Percentiles rank a stretch among this genome's conserved stretches.
Evolutionary conservation across 1,284 basidiomycete genomes (phyloP).

Genomic region (Trametes polyzona): DNA sequence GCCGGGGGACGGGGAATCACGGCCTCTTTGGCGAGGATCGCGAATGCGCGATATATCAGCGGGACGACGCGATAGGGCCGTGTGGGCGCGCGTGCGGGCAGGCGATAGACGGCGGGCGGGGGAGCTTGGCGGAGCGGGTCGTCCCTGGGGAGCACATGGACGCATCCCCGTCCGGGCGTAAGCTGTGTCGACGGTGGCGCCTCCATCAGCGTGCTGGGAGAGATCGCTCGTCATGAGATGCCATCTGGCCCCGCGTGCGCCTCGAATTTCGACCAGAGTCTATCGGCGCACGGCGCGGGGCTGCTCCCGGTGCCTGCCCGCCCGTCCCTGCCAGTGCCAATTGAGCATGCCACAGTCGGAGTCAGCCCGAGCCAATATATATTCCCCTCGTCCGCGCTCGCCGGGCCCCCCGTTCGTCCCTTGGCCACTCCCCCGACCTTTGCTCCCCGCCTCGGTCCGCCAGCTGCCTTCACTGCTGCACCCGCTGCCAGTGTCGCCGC

Average conservation of each 20-base stretch:
- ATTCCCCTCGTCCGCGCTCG: background rate
- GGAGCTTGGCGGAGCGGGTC: background rate
- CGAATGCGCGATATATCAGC: background rate
- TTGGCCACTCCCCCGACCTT: background rate
- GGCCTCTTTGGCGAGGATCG: background rate
- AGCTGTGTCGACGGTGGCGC: background rate
- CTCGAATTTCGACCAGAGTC: background rate
- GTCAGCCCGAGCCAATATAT: background rate
- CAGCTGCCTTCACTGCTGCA: conserved; percentile 16
- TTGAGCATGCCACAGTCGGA: no score
- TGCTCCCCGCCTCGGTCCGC: background rate
- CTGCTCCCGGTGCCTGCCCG: background rate
- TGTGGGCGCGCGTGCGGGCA: no score
- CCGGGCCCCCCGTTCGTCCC: conserved; percentile 4
- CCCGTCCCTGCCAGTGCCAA: no score
- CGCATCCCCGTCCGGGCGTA: background rate
- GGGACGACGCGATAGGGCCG: no score
- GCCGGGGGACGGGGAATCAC: no score
- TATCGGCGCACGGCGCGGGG: background rate
- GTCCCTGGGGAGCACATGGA: background rate
- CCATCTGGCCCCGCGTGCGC: conserved; percentile 3
- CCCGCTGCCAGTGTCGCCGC: conserved; percentile 13
- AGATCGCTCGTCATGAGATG: conserved; percentile 6
- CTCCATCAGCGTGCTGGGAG: background rate
- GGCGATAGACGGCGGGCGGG: background rate